Conservation (phyloP, 2,329 filamentous ascomycete genomes). For the Thelonectria blattea region DNA sequence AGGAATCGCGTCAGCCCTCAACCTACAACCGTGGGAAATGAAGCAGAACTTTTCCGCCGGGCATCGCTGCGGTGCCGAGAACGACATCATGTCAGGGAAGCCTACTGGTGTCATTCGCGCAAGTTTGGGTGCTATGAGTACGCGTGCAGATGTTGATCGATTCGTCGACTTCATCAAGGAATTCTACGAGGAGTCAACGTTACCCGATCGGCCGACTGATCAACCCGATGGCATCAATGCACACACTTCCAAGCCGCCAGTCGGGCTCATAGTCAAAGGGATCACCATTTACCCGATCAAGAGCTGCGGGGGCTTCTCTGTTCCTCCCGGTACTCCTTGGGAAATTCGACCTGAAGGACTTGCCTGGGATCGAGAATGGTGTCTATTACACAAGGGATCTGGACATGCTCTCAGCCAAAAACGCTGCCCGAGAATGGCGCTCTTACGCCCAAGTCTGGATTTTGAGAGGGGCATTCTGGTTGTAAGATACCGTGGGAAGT, state of each 20-base stretch:
- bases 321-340: conserved; percentile 72
- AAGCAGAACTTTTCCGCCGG: conserved; percentile 83
- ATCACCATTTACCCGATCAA: conserved; percentile 90
- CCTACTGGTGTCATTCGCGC: conserved; percentile 86
- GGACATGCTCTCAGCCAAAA: conserved; percentile 89
- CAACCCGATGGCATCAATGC: neutral
- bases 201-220: neutral
- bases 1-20: conserved; percentile 76
- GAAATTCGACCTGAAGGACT: conserved; percentile 81
- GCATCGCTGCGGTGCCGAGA: conserved; percentile 81
- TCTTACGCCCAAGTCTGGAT: conserved; percentile 78
- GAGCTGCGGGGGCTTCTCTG: conserved; percentile 80
- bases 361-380: conserved; percentile 97
- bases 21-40: conserved; percentile 81
- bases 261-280: conserved; percentile 56
- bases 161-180: conserved; percentile 76
- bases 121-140: conserved; percentile 92
- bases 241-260: neutral
- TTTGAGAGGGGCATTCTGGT: conserved; percentile 69
- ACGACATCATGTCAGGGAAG: conserved; percentile 82
- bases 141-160: conserved; percentile 70
- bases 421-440: conserved; percentile 83
- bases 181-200: conserved; percentile 50
- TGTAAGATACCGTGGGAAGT: conserved; percentile 57
- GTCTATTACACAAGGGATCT: conserved; percentile 85